Percentiles rank a stretch among this genome's conserved stretches.
These are phyloP conservation scores for Boletus patriciae DNA, from an alignment of 768 basidiomycete genomes.

Conservation along the genomic window DNA sequence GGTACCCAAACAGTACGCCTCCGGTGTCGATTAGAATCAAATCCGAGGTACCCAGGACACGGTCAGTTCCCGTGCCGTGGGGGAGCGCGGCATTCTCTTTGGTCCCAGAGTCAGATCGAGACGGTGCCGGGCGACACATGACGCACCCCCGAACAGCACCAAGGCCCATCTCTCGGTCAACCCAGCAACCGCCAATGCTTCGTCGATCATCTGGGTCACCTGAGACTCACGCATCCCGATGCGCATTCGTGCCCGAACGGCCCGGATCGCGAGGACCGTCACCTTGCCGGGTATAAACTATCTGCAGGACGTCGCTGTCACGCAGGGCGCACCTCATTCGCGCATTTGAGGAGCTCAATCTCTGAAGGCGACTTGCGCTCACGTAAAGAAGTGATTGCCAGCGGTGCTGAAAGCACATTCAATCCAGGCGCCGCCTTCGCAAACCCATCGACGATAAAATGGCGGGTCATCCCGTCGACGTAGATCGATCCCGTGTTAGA, in stretches of 20 bases:
- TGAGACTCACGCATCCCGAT: constrained; percentile 78
- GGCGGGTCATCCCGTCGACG: constrained; percentile 59
- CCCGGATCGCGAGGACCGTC: constrained; percentile 73
- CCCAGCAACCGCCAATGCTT: constrained; percentile 57
- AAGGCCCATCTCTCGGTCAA: constrained; percentile 58
- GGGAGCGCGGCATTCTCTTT: constrained; percentile 85
- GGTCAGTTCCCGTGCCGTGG: constrained; percentile 77
- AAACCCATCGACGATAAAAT: constrained; percentile 67
- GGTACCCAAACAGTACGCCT: constrained; percentile 70
- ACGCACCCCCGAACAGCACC: constrained; percentile 77
- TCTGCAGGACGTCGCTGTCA: not conserved
- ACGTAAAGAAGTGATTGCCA: constrained; percentile 57
- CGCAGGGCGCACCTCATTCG: constrained; percentile 60
- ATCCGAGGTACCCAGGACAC: constrained; percentile 53
- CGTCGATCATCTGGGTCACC: constrained; percentile 55
- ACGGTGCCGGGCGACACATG: not conserved
- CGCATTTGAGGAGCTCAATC: constrained; percentile 70
- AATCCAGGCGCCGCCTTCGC: constrained; percentile 42
- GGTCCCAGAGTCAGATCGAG: constrained; percentile 2
- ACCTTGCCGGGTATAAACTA: constrained; percentile 45
- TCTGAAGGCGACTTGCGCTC: constrained; percentile 76
- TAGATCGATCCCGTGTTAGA: constrained; percentile 43
- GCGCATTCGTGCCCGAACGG: constrained; percentile 56
- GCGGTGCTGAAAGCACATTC: constrained; percentile 49
- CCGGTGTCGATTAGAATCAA: constrained; percentile 76